A percentile compares a stretch with the other conserved stretches of the same genome.
These are phyloP conservation scores for Leishmania gerbilli DNA, from an alignment of 208 protist species.

Conservation along the genomic window DNA sequence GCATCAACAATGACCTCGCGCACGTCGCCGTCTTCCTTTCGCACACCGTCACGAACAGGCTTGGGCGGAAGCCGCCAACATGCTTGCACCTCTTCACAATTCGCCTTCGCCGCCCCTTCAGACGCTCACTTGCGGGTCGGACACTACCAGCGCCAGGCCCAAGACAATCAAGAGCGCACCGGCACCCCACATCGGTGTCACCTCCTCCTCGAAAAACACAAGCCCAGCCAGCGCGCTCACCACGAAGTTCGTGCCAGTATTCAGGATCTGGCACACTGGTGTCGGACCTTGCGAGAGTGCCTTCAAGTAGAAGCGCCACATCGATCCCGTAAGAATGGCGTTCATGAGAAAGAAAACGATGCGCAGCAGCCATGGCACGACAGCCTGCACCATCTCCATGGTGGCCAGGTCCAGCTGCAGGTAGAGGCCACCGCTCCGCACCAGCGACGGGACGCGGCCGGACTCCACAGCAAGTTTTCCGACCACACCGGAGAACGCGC, in stretches of 20 bases:
- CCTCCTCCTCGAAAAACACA: slow-evolving; percentile 70
- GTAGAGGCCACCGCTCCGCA: slow-evolving; percentile 8
- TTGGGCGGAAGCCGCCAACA: background rate
- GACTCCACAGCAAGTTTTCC: slow-evolving; percentile 74
- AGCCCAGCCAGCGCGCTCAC: slow-evolving; percentile 74
- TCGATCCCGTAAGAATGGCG: slow-evolving; percentile 70
- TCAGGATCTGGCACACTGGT: slow-evolving; percentile 82
- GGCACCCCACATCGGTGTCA: slow-evolving; percentile 63
- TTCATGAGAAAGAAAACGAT: slow-evolving; percentile 54
- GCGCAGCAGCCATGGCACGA: slow-evolving; percentile 44
- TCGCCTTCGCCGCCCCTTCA: background rate
- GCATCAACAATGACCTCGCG: background rate
- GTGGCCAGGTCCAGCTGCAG: slow-evolving; percentile 19
- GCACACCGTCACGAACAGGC: background rate
- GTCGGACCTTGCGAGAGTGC: slow-evolving; percentile 81
- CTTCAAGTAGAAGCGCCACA: slow-evolving; percentile 89
- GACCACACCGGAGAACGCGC: slow-evolving; percentile 67
- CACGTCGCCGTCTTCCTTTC: background rate
- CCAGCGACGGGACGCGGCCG: slow-evolving; percentile 23
- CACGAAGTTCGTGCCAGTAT: slow-evolving; percentile 84
- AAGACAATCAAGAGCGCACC: slow-evolving; percentile 70
- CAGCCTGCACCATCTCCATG: slow-evolving; percentile 18
- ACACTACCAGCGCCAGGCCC: slow-evolving; percentile 73
- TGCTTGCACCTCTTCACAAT: background rate
- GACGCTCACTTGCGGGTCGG: slow-evolving; percentile 42